phyloP scores from a whole-genome alignment of 345 rosid genomes.

The Bruguiera gymnorhiza region DNA sequence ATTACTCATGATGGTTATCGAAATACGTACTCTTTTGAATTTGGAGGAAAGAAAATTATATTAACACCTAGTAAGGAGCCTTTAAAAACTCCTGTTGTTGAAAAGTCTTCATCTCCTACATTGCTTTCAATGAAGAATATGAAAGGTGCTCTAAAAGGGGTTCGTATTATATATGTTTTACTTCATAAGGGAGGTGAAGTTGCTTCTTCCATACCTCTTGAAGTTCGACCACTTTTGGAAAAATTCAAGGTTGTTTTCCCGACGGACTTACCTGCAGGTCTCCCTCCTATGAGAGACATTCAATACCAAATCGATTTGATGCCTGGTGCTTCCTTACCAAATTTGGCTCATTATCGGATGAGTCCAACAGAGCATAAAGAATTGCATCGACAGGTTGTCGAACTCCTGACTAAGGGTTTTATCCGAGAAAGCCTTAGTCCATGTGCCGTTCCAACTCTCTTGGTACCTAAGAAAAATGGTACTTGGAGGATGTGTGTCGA shows the following conservation, averaged over 20 bases:
- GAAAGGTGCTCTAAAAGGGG: no score
- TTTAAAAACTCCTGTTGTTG: no score
- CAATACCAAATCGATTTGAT: neutral
- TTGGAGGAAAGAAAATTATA: no score
- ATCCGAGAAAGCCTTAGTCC: no score
- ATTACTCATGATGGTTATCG: no score
- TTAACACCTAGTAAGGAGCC: no score
- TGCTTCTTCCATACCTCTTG: neutral
- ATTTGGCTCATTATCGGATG: neutral
- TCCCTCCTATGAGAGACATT: neutral
- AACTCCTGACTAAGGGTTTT: neutral
- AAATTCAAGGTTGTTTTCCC: neutral
- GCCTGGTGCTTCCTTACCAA: neutral
- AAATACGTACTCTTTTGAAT: no score
- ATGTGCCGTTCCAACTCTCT: neutral
- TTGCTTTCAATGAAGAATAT: no score
- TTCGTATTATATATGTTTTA: no score
- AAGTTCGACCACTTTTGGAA: neutral
- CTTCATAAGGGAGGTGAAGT: neutral
- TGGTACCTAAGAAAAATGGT: neutral
- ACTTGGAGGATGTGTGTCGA: conserved; percentile 1
- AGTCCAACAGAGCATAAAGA: neutral
- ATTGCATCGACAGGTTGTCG: neutral
- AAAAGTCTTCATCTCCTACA: no score
- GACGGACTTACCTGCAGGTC: neutral